Evolutionary conservation across 2,329 filamentous ascomycete species (phyloP).

Genomic region (Claviceps cyperi): DNA sequence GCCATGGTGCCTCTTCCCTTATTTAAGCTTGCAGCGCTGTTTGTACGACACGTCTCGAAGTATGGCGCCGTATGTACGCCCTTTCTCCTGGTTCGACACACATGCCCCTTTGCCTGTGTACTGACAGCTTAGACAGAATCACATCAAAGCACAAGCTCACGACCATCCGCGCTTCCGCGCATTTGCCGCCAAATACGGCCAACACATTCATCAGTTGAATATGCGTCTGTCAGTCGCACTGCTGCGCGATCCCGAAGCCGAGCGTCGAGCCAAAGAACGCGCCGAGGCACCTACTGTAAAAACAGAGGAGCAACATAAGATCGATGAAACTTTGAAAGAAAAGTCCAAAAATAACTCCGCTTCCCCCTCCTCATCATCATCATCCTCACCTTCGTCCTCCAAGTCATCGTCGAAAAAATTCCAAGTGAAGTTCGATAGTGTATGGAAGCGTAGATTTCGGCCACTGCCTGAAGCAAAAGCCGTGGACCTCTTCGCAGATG

Average conservation of each 20-base stretch:
- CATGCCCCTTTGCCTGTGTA: background rate
- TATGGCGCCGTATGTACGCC: slow-evolving; percentile 46
- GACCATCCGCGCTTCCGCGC: slow-evolving; percentile 46
- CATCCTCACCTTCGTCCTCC: background rate
- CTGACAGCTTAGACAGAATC: slow-evolving; percentile 34
- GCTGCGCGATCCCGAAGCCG: slow-evolving; percentile 41
- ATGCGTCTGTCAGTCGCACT: slow-evolving; percentile 49
- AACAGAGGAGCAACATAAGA: slow-evolving; percentile 44
- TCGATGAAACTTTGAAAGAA: slow-evolving; percentile 34
- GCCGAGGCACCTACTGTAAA: slow-evolving; percentile 51
- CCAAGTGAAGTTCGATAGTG: slow-evolving; percentile 26
- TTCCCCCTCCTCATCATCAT: background rate
- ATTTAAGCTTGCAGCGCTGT: slow-evolving; percentile 51
- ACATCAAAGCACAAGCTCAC: slow-evolving; percentile 50
- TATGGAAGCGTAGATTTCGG: slow-evolving; percentile 49
- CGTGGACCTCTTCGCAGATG: slow-evolving; percentile 52
- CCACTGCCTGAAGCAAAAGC: slow-evolving; percentile 50
- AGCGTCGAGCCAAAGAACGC: slow-evolving; percentile 44
- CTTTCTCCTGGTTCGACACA: background rate
- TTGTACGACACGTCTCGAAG: slow-evolving; percentile 52
- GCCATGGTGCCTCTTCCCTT: slow-evolving; percentile 50
- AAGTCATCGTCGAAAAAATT: slow-evolving; percentile 10
- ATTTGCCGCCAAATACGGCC: slow-evolving; percentile 47
- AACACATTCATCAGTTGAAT: slow-evolving; percentile 51
- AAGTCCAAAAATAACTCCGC: slow-evolving; percentile 15